Evolutionary conservation across 805 yeast genomes (phyloP).

Genomic region (Kregervanrija pseudodelftensis): DNA sequence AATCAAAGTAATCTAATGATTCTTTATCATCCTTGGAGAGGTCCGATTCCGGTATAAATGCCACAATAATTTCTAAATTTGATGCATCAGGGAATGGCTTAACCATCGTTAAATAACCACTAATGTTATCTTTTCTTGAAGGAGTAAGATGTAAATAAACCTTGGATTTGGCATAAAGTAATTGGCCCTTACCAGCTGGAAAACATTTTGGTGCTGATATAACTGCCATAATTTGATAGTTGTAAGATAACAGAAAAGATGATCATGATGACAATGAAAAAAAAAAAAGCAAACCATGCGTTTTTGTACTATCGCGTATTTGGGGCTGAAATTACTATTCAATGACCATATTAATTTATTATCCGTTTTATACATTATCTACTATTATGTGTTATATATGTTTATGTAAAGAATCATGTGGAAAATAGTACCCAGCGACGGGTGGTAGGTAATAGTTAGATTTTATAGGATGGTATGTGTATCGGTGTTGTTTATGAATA

Average conservation of each 20-base stretch:
- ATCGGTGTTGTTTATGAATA: slow-evolving; percentile 8
- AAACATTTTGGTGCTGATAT: background rate
- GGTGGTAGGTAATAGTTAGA: slow-evolving; percentile 44
- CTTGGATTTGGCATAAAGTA: slow-evolving; percentile 53
- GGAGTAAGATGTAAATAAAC: slow-evolving; percentile 81
- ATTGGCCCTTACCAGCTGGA: slow-evolving; percentile 37
- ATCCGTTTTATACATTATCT: too few species aligned
- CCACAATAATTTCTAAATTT: slow-evolving; percentile 51
- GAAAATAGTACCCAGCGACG: slow-evolving; percentile 41
- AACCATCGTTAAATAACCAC: slow-evolving; percentile 68
- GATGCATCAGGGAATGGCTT: slow-evolving; percentile 41
- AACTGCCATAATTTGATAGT: too few species aligned
- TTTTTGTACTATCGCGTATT: too few species aligned
- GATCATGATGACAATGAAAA: too few species aligned
- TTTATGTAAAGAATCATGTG: slow-evolving; percentile 38
- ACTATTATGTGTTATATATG: slow-evolving; percentile 1
- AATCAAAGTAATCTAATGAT: slow-evolving; percentile 30
- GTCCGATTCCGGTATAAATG: slow-evolving; percentile 61
- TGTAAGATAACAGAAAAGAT: too few species aligned
- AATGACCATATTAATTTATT: too few species aligned
- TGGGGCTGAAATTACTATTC: too few species aligned
- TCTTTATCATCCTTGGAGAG: slow-evolving; percentile 21
- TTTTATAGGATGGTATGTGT: slow-evolving; percentile 40
- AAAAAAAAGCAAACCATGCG: too few species aligned
- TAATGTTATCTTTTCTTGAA: slow-evolving; percentile 64